These are phyloP conservation scores for Trichoderma sp. DNA, from an alignment of 2,329 filamentous ascomycete species.

Conservation along the genomic window DNA sequence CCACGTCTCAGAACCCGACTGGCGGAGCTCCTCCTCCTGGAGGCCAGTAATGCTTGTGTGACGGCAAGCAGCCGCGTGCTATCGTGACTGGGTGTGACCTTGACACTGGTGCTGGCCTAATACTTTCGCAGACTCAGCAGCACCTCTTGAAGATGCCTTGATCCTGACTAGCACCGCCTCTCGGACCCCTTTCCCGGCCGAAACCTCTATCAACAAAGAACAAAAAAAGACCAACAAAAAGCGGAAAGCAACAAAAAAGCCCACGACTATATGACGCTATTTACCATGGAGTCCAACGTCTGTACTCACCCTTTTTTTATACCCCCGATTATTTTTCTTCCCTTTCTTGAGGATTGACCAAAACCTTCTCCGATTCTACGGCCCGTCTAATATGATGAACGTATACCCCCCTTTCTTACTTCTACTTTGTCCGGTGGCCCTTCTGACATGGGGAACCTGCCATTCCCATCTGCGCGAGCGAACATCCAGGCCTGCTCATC, in stretches of 20 bases:
- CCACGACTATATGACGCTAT: slow-evolving; percentile 35
- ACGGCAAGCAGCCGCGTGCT: slow-evolving; percentile 23
- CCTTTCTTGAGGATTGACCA: slow-evolving; percentile 35
- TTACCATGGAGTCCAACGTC: slow-evolving; percentile 37
- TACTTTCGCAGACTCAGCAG: slow-evolving; percentile 31
- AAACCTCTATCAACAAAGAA: slow-evolving; percentile 30
- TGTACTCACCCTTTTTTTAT: slow-evolving; percentile 38
- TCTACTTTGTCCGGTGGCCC: slow-evolving; percentile 12
- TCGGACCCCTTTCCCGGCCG: neutral
- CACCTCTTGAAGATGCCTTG: slow-evolving; percentile 40
- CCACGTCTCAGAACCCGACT: slow-evolving; percentile 40
- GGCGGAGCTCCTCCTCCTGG: slow-evolving; percentile 44
- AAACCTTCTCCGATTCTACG: slow-evolving; percentile 22
- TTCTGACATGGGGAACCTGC: slow-evolving; percentile 16
- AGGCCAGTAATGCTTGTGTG: slow-evolving; percentile 41
- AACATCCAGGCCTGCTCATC: slow-evolving; percentile 16
- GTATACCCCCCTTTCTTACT: slow-evolving; percentile 28
- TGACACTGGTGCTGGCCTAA: slow-evolving; percentile 26
- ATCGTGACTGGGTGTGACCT: slow-evolving; percentile 30
- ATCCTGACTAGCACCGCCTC: slow-evolving; percentile 40
- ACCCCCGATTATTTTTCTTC: slow-evolving; percentile 20
- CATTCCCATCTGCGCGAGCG: slow-evolving; percentile 9
- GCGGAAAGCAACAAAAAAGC: slow-evolving; percentile 6
- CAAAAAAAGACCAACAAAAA: neutral
- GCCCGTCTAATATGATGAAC: slow-evolving; percentile 32